Percentiles rank a stretch among this genome's conserved stretches.
Evolutionary conservation across 768 basidiomycete genomes (phyloP).

Genomic region (Lactarius quietus): DNA sequence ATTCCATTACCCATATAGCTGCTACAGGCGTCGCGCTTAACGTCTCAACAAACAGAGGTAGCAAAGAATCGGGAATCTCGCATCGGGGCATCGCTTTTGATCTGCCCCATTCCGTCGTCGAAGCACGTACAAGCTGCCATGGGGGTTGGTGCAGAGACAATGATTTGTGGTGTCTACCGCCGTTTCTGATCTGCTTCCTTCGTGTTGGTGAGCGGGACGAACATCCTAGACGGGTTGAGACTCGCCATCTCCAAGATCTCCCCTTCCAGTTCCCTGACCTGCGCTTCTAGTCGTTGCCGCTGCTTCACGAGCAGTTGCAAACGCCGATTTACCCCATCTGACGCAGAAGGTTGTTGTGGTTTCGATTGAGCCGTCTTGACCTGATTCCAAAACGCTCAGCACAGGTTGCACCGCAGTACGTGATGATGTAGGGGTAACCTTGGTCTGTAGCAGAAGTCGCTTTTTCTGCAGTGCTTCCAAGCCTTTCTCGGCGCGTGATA

Average conservation of each 20-base stretch:
- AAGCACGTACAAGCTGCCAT: not conserved
- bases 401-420: not conserved
- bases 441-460: conserved; percentile 56
- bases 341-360: conserved; percentile 39
- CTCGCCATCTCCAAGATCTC: conserved; percentile 59
- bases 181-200: conserved; percentile 27
- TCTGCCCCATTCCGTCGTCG: not conserved
- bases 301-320: conserved; percentile 64
- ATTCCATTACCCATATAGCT: conserved; percentile 23
- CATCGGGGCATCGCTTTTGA: not conserved
- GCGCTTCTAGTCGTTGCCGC: conserved; percentile 61
- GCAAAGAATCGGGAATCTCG: not conserved
- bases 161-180: conserved; percentile 3
- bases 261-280: conserved; percentile 54
- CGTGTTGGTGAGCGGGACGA: not conserved
- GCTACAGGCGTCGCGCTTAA: not conserved
- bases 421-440: conserved; percentile 41
- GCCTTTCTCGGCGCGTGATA: conserved; percentile 67
- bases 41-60: not conserved
- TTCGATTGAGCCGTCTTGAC: conserved; percentile 51
- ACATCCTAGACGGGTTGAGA: not conserved
- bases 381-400: conserved; percentile 28
- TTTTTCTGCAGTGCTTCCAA: conserved; percentile 58
- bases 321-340: conserved; percentile 53
- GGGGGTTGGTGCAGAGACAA: not conserved